A percentile compares a stretch with the other conserved stretches of the same genome.
These are phyloP conservation scores for Hypoxylon crocopeplum DNA, from an alignment of 495 filamentous ascomycete species.

Conservation along the genomic window DNA sequence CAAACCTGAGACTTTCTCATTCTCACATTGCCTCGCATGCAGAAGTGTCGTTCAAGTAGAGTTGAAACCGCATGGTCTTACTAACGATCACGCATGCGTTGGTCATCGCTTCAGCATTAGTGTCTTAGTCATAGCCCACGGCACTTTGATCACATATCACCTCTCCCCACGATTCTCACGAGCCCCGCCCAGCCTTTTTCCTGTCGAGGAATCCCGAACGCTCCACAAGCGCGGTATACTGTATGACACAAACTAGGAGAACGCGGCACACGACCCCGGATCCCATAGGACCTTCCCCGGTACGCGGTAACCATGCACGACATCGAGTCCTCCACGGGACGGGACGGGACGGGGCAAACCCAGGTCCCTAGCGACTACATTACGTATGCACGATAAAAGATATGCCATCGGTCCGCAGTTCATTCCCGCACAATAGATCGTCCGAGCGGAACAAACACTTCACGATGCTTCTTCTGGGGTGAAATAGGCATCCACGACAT, in stretches of 20 bases:
- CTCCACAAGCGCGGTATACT: constrained; percentile 14
- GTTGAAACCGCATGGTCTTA: too few relatives aligned
- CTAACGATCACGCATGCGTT: too few relatives aligned
- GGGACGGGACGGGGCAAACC: not conserved
- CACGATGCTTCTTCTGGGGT: too few relatives aligned
- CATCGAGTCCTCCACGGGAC: constrained; percentile 28
- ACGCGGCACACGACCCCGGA: constrained; percentile 2
- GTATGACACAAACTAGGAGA: constrained; percentile 9
- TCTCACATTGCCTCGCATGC: not conserved
- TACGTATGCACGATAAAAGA: too few relatives aligned
- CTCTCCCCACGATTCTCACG: too few relatives aligned
- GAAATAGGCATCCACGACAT: too few relatives aligned
- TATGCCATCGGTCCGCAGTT: too few relatives aligned
- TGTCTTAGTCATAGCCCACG: constrained; percentile 10
- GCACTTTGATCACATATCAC: constrained; percentile 2
- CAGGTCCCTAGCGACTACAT: too few relatives aligned
- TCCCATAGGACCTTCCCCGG: not conserved
- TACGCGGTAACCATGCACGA: constrained; percentile 16
- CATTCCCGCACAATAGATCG: too few relatives aligned
- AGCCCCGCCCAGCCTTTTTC: too few relatives aligned
- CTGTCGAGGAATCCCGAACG: too few relatives aligned
- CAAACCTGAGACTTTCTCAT: not conserved
- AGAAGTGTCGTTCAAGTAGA: not conserved
- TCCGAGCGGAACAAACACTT: not conserved
- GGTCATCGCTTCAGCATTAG: too few relatives aligned